phyloP scores from a whole-genome alignment of 495 filamentous ascomycete species.

The Aspergillus baeticus region DNA sequence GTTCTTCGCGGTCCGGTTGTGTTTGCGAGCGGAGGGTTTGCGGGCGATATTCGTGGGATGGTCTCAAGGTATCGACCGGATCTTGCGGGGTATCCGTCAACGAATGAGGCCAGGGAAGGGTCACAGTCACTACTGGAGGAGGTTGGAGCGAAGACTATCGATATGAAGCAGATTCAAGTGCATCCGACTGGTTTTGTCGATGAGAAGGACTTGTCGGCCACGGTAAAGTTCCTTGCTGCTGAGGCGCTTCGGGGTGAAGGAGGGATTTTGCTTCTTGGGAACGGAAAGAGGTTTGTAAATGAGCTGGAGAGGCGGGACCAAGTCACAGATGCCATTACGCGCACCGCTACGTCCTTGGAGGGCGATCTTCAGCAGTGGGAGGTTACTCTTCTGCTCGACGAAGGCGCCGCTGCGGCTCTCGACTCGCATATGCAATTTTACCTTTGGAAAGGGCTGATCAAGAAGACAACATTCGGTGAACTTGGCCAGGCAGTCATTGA shows the following conservation, averaged over 20 bases:
- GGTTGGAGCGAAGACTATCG: constrained; percentile 50
- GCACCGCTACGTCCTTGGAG: constrained; percentile 20
- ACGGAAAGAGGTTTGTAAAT: constrained; percentile 53
- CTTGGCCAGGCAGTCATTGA: constrained; percentile 35
- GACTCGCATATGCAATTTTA: constrained; percentile 58
- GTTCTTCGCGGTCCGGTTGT: constrained; percentile 50
- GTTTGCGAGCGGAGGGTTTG: constrained; percentile 58
- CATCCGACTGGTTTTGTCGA: constrained; percentile 63
- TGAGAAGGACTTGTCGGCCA: constrained; percentile 27
- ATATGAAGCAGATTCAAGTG: constrained; percentile 53
- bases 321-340: constrained; percentile 48
- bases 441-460: constrained; percentile 53
- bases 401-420: constrained; percentile 49
- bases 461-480: constrained; percentile 50
- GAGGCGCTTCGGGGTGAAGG: constrained; percentile 60
- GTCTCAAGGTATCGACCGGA: constrained; percentile 55
- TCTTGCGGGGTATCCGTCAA: constrained; percentile 55
- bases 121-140: constrained; percentile 45
- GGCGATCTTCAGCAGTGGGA: constrained; percentile 48
- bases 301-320: constrained; percentile 55
- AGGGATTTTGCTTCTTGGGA: constrained; percentile 44
- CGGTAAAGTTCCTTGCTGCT: constrained; percentile 59
- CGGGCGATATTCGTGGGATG: constrained; percentile 53
- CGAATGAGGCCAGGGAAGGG: constrained; percentile 54
- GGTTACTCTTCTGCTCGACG: constrained; percentile 54